A percentile compares a stretch with the other conserved stretches of the same genome.
phyloP scores from a whole-genome alignment of 176 grass and related monocot species.

The Zizania latifolia region DNA sequence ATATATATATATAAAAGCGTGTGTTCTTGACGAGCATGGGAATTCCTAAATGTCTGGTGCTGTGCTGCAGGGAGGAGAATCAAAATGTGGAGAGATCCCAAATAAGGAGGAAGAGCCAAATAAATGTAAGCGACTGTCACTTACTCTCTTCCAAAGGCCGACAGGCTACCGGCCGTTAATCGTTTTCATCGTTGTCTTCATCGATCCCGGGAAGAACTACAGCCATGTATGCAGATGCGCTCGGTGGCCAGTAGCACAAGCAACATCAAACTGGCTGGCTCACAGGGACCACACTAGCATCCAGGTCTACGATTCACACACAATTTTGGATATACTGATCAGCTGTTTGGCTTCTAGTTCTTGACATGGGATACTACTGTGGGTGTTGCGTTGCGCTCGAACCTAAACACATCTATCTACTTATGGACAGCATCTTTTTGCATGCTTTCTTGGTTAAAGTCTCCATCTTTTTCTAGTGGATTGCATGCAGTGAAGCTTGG shows the following conservation, averaged over 20 bases:
- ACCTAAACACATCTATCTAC: constrained; percentile 6
- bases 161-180: constrained; percentile 46
- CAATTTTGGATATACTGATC: constrained; percentile 4
- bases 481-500: neutral
- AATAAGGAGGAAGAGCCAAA: constrained; percentile 24
- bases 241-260: constrained; percentile 24
- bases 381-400: neutral
- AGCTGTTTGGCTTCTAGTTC: constrained; percentile 5
- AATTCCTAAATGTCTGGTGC: neutral
- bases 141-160: constrained; percentile 23
- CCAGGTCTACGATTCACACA: neutral
- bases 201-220: neutral
- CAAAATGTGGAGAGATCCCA: constrained; percentile 2
- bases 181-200: constrained; percentile 29
- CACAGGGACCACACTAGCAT: constrained; percentile 33
- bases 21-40: neutral
- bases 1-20: no score
- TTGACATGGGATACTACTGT: neutral
- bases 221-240: neutral
- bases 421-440: constrained; percentile 2
- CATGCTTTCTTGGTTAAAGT: neutral
- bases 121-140: constrained; percentile 32
- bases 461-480: neutral
- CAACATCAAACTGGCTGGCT: constrained; percentile 44
- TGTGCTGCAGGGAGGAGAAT: neutral